These are phyloP conservation scores for Eucalyptus caleyi DNA, from an alignment of 345 rosid species.

Conservation along the genomic window DNA sequence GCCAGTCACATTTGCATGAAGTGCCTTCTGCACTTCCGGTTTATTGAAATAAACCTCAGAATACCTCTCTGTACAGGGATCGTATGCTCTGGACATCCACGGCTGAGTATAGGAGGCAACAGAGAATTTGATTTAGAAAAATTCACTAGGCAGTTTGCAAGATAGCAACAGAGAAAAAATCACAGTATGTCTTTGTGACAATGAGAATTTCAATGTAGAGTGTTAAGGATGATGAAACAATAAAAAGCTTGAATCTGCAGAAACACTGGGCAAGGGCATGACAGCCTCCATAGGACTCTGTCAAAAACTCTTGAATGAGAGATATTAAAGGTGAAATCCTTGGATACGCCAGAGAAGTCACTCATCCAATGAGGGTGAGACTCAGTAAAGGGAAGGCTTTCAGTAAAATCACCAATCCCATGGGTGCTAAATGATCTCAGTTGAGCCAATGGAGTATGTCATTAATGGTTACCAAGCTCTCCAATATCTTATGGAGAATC, in stretches of 20 bases:
- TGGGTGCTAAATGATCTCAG: neutral
- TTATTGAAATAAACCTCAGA: conserved; percentile 65
- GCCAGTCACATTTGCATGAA: conserved; percentile 82
- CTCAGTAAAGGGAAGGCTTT: neutral
- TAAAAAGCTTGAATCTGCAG: neutral
- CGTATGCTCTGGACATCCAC: conserved; percentile 96
- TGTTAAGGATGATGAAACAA: neutral
- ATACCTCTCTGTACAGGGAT: conserved; percentile 92
- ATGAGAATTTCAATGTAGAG: neutral
- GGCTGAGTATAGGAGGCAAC: conserved; percentile 37
- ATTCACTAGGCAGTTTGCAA: neutral
- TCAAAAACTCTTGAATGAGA: neutral
- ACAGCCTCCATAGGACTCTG: neutral
- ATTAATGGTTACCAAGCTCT: neutral
- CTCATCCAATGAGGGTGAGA: neutral
- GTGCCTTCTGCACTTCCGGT: conserved; percentile 85
- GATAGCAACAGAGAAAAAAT: neutral
- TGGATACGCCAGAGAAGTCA: neutral
- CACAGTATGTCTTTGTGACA: neutral
- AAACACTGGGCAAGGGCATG: neutral
- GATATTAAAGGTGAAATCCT: neutral
- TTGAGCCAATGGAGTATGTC: neutral
- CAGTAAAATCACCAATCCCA: neutral
- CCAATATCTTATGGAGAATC: neutral
- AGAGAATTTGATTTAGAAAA: neutral